Evolutionary conservation across 2,329 filamentous ascomycete genomes (phyloP), one percentile per base, ranked within the genome.

Genomic region (Fusarium sp.): DNA sequence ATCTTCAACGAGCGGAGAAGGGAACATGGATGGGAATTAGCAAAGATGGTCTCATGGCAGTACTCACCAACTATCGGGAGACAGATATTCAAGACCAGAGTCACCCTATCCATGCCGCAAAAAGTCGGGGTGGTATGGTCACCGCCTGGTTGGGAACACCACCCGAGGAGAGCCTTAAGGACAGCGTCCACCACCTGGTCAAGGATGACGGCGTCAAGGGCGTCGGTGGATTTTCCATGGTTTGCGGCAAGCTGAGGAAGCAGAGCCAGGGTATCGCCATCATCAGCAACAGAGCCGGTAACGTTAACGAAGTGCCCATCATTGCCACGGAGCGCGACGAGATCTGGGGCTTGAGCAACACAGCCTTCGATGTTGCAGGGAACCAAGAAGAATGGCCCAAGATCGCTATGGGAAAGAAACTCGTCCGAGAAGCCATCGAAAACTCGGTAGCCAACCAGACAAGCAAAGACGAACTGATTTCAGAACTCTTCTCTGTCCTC

Each of bases 21-120:
- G 89, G 89, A 35, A 91, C 89, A 16, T 92, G 89, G 89, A 80
- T 91, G 35, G 89, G 89, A 59, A 81, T 92, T 63, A 89, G 85
- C 46, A 84, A 84, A 69, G 79, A 82, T 5, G 89, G 89, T 15
- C 84, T 86, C 59, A 82, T 91, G 56, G 89, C 89, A 11, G 85
- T 91, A 15, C 82, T 92, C 61, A 92, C 89, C 57, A 92, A 92
- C 79, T 91, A 88, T 74, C 85, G 88, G 60, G 89, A 92, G 79
- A 81, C 80, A 24, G 78, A 82, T 56, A 73, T 81, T 23, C 75
- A 84, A 58, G 85, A 88, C 73, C 80, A 80, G 6, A 79, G 80
- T 18, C 85, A 87, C 67, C 85, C 86, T 5, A 79, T 90, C 31
- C 79, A 83, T 74, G 87, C 84, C 20, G 79, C 82, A 63, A 85